These are phyloP conservation scores for Simplicillium sp. DNA, from an alignment of 2,329 filamentous ascomycete species.

Conservation along the genomic window DNA sequence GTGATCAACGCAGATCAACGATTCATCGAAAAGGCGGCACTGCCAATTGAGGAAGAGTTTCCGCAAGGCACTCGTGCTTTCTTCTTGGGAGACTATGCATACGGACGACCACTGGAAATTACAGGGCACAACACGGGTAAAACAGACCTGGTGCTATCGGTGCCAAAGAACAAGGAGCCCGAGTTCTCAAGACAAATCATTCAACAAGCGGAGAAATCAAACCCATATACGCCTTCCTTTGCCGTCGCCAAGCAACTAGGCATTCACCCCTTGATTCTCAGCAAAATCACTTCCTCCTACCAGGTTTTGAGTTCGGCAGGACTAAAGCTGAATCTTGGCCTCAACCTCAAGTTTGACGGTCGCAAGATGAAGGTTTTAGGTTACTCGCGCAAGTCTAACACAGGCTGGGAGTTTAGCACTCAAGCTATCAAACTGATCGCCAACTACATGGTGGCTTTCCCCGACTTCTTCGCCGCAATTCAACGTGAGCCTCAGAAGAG, in stretches of 20 bases:
- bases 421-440: constrained; percentile 73
- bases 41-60: constrained; percentile 87
- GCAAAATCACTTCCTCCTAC: constrained; percentile 94
- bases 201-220: constrained; percentile 55
- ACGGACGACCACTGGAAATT: constrained; percentile 82
- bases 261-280: constrained; percentile 78
- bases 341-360: constrained; percentile 95
- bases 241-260: constrained; percentile 75
- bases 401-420: constrained; percentile 92
- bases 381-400: constrained; percentile 77
- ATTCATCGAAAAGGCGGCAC: constrained; percentile 81
- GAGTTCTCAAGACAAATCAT: constrained; percentile 77
- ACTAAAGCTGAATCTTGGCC: constrained; percentile 76
- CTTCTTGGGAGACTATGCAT: constrained; percentile 89
- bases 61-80: constrained; percentile 75
- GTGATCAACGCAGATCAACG: constrained; percentile 86
- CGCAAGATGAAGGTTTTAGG: constrained; percentile 93
- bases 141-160: constrained; percentile 69
- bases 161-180: constrained; percentile 60
- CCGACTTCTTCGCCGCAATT: constrained; percentile 88
- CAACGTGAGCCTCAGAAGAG: constrained; percentile 78
- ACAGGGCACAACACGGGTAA: constrained; percentile 64
- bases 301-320: constrained; percentile 70
- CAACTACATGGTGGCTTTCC: constrained; percentile 88
- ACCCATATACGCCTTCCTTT: constrained; percentile 77